Base-by-base conservation (phyloP, 1,139 yeast species). In the Blastobotrys aristatus region DNA sequence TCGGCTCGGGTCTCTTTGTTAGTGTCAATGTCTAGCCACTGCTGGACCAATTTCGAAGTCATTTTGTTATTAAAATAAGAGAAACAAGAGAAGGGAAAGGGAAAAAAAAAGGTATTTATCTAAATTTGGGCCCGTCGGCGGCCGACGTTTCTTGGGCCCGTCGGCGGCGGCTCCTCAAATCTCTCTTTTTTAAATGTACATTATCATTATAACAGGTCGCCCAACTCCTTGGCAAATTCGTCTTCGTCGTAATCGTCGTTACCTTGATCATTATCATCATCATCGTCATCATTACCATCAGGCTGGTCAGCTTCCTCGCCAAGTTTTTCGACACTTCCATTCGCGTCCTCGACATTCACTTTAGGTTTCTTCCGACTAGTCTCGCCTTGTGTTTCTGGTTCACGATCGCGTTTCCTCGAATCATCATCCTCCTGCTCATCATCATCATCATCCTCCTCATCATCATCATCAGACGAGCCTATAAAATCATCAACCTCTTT, bases 1-100 rank as follows among this genome's bases (percentile, higher is more conserved):
- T 86, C 87, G 2, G 67, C 53, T 42, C 79, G 67, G 1, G 95
- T 78, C 6, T 58, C 60, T 5, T 76, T 75, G 56, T 86, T 81
- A 5, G 46, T 60, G 54, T 76, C 81, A 6, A 76, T 58, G 6
- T 62, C 64, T 13, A 75, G 60, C 84, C 84, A 80, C 46, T 74
- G 65, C 8, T 68, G 59, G 3, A 75, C 81, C 26, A 77, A 61
- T 22, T 51, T 36, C 16, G 18, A 20, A 29, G 20, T 20, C 26
- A 26, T 31, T 20, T 17, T 30, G 14, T 33, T 10, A 5, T 7
- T 26, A 14, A 17, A 14, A 17, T 22, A 13, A 16, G 29, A 18
- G 35, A 18, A 34, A 27, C 10, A 24, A 27, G 31, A 14, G 4
- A 32, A n/a, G 35, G 20, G 21, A 32, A 40, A 18, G 21, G 26